Conservation (phyloP, 1,139 yeast genomes). For the Suhomyces atakaporum region DNA sequence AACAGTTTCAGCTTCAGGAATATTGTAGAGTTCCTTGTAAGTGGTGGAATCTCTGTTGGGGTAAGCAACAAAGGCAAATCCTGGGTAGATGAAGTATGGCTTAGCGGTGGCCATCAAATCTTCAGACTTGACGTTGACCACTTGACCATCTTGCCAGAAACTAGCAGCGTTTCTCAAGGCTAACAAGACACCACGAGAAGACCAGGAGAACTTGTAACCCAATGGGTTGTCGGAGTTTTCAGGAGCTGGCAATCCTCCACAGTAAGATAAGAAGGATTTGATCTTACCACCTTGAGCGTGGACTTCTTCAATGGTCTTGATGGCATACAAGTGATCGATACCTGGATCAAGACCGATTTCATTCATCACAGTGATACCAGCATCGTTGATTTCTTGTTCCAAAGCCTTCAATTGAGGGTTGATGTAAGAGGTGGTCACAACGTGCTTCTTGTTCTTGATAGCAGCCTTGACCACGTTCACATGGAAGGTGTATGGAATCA, state of each 20-base stretch:
- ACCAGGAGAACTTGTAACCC: constrained; percentile 99
- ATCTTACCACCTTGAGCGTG: constrained; percentile 90
- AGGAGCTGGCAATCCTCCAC: constrained; percentile 99
- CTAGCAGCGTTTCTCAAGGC: constrained; percentile 94
- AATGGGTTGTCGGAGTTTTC: constrained; percentile 96
- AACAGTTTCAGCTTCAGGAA: constrained; percentile 97
- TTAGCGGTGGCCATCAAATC: constrained; percentile 94
- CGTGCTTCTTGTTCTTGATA: constrained; percentile 85
- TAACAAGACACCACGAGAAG: constrained; percentile 94
- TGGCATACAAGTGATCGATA: constrained; percentile 96
- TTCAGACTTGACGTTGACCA: constrained; percentile 79
- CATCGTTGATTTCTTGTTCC: constrained; percentile 76
- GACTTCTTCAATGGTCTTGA: constrained; percentile 96
- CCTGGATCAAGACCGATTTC: constrained; percentile 98
- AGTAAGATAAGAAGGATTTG: constrained; percentile 89
- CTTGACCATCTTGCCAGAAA: constrained; percentile 82
- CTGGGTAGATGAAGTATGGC: constrained; percentile 95
- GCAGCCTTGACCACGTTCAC: constrained; percentile 93
- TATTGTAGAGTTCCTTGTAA: constrained; percentile 85
- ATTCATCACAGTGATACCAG: constrained; percentile 89
- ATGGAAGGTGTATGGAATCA: constrained; percentile 95
- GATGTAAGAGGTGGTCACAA: constrained; percentile 94
- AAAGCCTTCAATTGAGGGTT: constrained; percentile 86
- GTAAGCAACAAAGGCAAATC: constrained; percentile 90
- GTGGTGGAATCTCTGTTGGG: constrained; percentile 98